Evolutionary conservation across 225 moss, liverwort and hornwort species (phyloP), one percentile per base, ranked within the genome.

Genomic region (Bryoerythrophyllum caledonicum): DNA sequence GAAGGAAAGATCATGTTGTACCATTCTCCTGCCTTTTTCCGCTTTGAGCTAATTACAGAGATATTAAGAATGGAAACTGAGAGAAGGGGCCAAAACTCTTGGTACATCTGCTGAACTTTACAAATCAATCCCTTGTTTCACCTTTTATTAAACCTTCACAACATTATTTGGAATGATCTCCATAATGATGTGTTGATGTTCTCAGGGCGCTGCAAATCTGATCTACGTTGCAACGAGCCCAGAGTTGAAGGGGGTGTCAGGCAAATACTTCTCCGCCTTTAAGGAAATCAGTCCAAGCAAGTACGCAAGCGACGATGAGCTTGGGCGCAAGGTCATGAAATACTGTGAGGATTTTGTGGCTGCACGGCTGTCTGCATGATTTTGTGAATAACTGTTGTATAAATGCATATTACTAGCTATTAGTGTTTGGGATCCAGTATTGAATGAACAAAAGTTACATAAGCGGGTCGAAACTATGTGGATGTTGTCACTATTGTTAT

Each of bases 131-230:
- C 0, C 38, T 38, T 9, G 7, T 38, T 38, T 67, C 11, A 13
- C 30, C 49, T 30, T 5, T 67, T 11, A 67, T 49, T 6, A n/a
- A 52, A 65, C 26, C 4, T 10, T 17, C 8, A 17, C 2, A 20
- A n/a, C 4, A 12, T 1, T 0, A 49, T 51, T 68, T 13, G 52
- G 30, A 51, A 32, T n/a, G n/a, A n/a, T 28, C 6, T 15, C 14
- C 0, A 44, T 49, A 28, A 17, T 27, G 1, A 27, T 68, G 68
- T 49, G 51, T 28, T 66, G 27, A n/a, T 38, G 19, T 17, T 20
- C 1, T 54, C 56, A 85, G 85, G 85, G 82, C 19, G 82, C 82
- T 63, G 75, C 85, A 68, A 79, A 80, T 40, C 78, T 85, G 7
- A 19, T 75, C 2, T 79, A 85, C 21, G 82, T 82, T 64, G 79